Evolutionary conservation across 1,284 basidiomycete genomes (phyloP).

Genomic region (Xerocomus amazonicus): DNA sequence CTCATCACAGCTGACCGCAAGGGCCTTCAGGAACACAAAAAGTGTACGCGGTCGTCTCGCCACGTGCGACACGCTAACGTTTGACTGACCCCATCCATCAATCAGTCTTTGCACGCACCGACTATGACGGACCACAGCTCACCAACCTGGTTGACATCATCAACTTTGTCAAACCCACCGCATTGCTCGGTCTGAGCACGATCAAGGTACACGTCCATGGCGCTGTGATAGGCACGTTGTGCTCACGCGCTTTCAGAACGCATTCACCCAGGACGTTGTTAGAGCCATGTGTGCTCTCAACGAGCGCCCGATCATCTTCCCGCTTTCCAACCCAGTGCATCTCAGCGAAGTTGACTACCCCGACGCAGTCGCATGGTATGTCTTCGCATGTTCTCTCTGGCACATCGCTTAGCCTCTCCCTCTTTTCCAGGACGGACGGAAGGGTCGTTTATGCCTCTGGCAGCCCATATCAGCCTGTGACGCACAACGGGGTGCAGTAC

Average conservation of each 20-base stretch:
- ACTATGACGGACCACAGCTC: conserved; percentile 62
- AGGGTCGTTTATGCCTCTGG: conserved; percentile 77
- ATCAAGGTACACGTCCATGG: conserved; percentile 40
- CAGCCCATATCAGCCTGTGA: conserved; percentile 66
- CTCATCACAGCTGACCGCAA: conserved; percentile 64
- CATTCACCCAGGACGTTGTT: conserved; percentile 71
- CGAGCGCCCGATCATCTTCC: conserved; percentile 78
- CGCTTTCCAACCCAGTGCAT: conserved; percentile 77
- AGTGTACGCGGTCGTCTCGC: conserved; percentile 37
- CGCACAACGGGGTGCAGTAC: conserved; percentile 48
- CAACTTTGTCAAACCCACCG: conserved; percentile 77
- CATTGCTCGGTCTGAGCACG: conserved; percentile 78
- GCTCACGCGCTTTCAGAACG: conserved; percentile 40
- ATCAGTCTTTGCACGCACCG: conserved; percentile 67
- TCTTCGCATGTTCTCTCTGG: background rate
- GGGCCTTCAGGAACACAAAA: conserved; percentile 73
- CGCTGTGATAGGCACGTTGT: conserved; percentile 2
- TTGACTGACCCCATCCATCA: background rate
- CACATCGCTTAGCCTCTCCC: background rate
- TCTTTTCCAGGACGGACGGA: conserved; percentile 50
- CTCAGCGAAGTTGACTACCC: conserved; percentile 68
- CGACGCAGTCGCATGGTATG: conserved; percentile 67
- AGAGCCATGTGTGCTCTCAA: conserved; percentile 70
- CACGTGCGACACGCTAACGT: background rate
- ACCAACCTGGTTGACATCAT: conserved; percentile 68